Evolutionary conservation across 306 rosid genomes (phyloP).

Genomic region (Senna siamea): DNA sequence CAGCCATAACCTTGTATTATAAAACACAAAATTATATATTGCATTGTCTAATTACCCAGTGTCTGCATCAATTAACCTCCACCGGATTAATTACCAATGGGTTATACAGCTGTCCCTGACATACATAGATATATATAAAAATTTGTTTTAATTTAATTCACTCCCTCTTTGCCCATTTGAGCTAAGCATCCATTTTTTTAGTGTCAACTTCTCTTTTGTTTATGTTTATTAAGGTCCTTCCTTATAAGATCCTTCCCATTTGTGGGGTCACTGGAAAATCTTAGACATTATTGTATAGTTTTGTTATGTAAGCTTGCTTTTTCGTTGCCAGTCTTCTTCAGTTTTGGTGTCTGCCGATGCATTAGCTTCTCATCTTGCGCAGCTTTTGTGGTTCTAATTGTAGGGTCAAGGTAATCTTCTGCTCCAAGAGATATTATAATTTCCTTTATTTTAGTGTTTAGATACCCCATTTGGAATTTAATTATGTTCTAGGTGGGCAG

Average conservation of each 20-base stretch:
- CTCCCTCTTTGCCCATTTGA: constrained; percentile 40
- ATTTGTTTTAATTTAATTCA: constrained; percentile 25
- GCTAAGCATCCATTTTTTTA: constrained; percentile 27
- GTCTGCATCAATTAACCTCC: no score
- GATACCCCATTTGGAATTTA: not conserved
- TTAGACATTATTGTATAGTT: constrained; percentile 20
- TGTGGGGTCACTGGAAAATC: constrained; percentile 49
- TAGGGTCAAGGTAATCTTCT: constrained; percentile 19
- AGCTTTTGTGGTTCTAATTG: constrained; percentile 34
- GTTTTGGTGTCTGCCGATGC: constrained; percentile 30
- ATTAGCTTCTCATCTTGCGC: constrained; percentile 25
- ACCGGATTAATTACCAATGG: constrained; percentile 20
- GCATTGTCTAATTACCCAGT: no score
- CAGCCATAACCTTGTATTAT: no score
- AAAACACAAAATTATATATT: no score
- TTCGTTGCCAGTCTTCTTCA: constrained; percentile 39
- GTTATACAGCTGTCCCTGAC: constrained; percentile 46
- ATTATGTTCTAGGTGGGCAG: constrained; percentile 16
- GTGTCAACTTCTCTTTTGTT: constrained; percentile 44
- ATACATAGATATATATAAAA: not conserved
- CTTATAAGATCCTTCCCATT: constrained; percentile 14
- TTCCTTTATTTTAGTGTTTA: constrained; percentile 1
- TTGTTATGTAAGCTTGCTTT: not conserved
- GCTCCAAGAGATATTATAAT: not conserved
- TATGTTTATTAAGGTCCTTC: constrained; percentile 2